Percentiles rank a stretch among this genome's conserved stretches.
Conservation (phyloP, 148 eudicot genomes). For the Euryodendron excelsum region DNA sequence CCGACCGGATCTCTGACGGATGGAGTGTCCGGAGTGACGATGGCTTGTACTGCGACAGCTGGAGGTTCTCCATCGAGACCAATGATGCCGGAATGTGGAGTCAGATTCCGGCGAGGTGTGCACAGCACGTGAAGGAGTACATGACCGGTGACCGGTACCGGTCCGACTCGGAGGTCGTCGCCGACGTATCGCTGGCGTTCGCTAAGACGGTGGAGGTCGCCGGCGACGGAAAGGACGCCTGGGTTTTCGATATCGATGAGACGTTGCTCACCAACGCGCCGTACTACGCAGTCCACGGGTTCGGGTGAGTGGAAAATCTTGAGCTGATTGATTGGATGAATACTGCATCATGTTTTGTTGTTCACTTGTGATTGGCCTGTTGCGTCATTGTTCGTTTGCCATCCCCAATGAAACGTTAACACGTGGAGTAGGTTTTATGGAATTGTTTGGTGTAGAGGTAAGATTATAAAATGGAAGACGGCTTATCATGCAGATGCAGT, state of each 20-base stretch:
- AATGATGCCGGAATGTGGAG: constrained; percentile 59
- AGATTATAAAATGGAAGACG: neutral
- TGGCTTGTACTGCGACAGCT: constrained; percentile 57
- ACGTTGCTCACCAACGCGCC: constrained; percentile 70
- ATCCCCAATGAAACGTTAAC: neutral
- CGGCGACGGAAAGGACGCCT: constrained; percentile 58
- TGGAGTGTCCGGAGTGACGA: constrained; percentile 26
- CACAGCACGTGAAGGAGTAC: constrained; percentile 44
- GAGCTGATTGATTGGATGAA: neutral
- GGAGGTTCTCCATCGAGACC: constrained; percentile 75
- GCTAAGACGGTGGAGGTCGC: constrained; percentile 43
- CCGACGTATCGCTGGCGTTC: constrained; percentile 37
- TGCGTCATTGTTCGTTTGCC: no score
- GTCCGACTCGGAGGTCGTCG: constrained; percentile 49
- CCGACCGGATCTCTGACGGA: constrained; percentile 1
- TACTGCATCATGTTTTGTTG: no score
- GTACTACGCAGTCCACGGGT: constrained; percentile 53
- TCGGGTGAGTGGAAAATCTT: constrained; percentile 37
- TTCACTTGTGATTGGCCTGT: no score
- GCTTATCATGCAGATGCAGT: no score
- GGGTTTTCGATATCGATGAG: constrained; percentile 90
- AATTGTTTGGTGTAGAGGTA: neutral
- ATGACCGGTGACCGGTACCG: constrained; percentile 45
- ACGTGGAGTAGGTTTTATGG: neutral
- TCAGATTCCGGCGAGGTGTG: constrained; percentile 47